Evolutionary conservation across 2,329 filamentous ascomycete genomes (phyloP), one percentile per base, ranked within the genome.

Genomic region (Podosphaera xanthii): DNA sequence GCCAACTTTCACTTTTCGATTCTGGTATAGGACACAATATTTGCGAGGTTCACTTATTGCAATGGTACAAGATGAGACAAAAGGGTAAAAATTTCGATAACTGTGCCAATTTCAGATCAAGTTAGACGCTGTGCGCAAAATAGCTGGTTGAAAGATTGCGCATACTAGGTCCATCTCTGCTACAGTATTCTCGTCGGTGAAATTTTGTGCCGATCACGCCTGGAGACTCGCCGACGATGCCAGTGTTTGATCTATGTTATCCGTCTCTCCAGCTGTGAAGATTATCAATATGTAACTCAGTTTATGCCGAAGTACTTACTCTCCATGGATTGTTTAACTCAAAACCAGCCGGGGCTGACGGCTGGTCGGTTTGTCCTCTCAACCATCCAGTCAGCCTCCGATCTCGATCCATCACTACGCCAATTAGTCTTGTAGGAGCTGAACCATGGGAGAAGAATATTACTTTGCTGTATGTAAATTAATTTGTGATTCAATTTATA

Each of bases 251-350:
- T 40, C 10, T 40, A 55, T 4, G 52, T 55, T n/a, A 55, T 55
- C n/a, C 68, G 66, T 48, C 65, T 68, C 63, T 69, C 68, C 53
- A 66, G 62, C 68, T 69, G 57, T 40, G 59, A 12, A 35, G 22
- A 52, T 36, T 22, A 4, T 55, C 34, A 38, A 12, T 35, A n/a
- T n/a, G 2, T 3, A 3, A 22, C 4, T 5, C 10, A 7, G n/a
- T 55, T 0, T 55, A 4, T 6, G 22, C 40, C 9, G 49, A 44
- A 46, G 62, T 53, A 66, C 69, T 38, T 68, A 73, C 71, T 64
- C 68, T 71, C 71, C 71, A 73, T 58, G 69, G 69, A 60, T 72
- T 72, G 65, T 69, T 73, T 61, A 72, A 61, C 62, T 72, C 71
- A 62, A 71, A 73, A 58, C 70, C 71, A 22, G 63, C 50, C 9